Base-by-base conservation (phyloP, 2,329 filamentous ascomycete genomes). In the Aureobasidium sp. region DNA sequence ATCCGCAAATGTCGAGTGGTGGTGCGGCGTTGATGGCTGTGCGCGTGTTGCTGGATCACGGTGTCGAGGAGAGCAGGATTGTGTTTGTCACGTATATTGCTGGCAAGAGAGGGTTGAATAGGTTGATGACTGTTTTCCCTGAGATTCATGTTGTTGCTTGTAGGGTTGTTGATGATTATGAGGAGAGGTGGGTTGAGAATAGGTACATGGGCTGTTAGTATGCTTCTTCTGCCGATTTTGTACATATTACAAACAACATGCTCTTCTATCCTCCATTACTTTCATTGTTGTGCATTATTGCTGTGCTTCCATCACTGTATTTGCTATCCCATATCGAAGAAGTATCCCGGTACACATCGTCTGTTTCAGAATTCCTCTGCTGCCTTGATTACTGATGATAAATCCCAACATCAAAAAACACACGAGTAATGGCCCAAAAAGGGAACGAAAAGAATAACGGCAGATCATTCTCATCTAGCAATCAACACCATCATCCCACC, bases 31-130 rank as follows among this genome's bases (percentile, higher is more conserved):
- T 99, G 63, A 99, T 99, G 94, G 91, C 94, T 0, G 92, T 97
- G 45, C 89, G 94, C 70, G 90, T 97, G n/a, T 79, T 99, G 59
- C 86, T 96, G 17, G 94, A 99, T 73, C 92, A 97, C 71, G 94
- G 94, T 12, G 92, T 97, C 7, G 78, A 84, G 6, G 87, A 94
- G 71, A 84, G 90, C 49, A 87, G 82, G 66, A 96, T 99, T 66
- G 90, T 97, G 37, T 87, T 97, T 72, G 92, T 96, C 42, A 96
- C 93, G 3, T 97, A 95, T 72, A 88, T 91, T 66, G 93, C 92
- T 3, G 93, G 93, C 9, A 86, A 86, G 66, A 85, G 90, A 68
- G 94, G 92, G 0, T 74, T 97, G 65, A 91, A 94, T 71, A 82
- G 94, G 65, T 77, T 99, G 69, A 89, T 90, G 64, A 90, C 87